These are phyloP conservation scores for Fonsecaea erecta DNA, from an alignment of 2,329 filamentous ascomycete genomes.

Conservation along the genomic window DNA sequence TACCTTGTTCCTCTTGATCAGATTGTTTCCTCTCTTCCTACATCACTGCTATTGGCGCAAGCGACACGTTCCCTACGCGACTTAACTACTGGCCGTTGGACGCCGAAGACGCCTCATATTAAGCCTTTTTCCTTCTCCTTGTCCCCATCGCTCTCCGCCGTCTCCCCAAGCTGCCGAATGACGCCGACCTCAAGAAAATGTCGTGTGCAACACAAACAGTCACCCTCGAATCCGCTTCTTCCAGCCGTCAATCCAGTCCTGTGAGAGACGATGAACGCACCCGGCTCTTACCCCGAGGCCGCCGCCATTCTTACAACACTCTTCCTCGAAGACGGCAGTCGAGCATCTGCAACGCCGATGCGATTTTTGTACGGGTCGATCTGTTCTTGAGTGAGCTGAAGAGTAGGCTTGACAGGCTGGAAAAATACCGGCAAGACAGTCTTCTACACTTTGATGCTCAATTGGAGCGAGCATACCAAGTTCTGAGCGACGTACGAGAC, in stretches of 20 bases:
- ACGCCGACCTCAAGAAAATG: slow-evolving; percentile 18
- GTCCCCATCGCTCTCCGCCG: background rate
- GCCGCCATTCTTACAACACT: slow-evolving; percentile 53
- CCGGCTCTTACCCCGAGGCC: slow-evolving; percentile 40
- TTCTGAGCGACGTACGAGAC: slow-evolving; percentile 82
- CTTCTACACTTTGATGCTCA: slow-evolving; percentile 80
- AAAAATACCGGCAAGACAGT: slow-evolving; percentile 82
- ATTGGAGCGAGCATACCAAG: slow-evolving; percentile 81
- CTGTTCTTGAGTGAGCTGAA: slow-evolving; percentile 76
- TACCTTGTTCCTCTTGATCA: background rate
- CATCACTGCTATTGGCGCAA: background rate
- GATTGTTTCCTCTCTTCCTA: background rate
- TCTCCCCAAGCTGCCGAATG: slow-evolving; percentile 25
- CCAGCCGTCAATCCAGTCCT: slow-evolving; percentile 27
- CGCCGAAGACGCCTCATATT: slow-evolving; percentile 10
- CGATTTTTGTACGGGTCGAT: slow-evolving; percentile 53
- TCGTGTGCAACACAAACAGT: slow-evolving; percentile 30
- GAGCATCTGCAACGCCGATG: slow-evolving; percentile 52
- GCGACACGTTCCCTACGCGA: slow-evolving; percentile 15
- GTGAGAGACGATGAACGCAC: slow-evolving; percentile 25
- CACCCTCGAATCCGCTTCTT: slow-evolving; percentile 21
- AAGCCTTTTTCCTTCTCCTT: background rate
- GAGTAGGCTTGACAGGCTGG: slow-evolving; percentile 82
- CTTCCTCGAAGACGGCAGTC: slow-evolving; percentile 46
- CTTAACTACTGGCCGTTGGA: slow-evolving; percentile 8